Evolutionary conservation across 225 moss, liverwort and hornwort genomes (phyloP).

Genomic region (Rhytidiadelphus loreus): DNA sequence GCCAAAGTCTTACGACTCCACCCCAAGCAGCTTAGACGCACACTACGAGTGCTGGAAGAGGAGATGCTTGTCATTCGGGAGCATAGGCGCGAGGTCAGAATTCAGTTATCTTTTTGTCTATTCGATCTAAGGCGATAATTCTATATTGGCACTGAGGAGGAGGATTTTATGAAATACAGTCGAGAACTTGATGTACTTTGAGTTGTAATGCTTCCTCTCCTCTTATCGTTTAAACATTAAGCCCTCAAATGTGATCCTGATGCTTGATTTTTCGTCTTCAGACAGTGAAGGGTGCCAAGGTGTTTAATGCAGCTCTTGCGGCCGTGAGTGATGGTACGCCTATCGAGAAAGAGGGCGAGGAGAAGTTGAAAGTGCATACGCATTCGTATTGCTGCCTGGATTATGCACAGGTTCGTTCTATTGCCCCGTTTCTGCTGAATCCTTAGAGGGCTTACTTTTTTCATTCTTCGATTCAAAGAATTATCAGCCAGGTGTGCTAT

Average conservation of each 20-base stretch:
- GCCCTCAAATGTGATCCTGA: neutral
- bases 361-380: slow-evolving; percentile 93
- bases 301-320: slow-evolving; percentile 90
- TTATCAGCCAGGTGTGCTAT: neutral
- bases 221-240: neutral
- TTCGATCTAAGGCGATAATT: neutral
- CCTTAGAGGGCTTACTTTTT: neutral
- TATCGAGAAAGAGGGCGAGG: slow-evolving; percentile 73
- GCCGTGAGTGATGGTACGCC: slow-evolving; percentile 62
- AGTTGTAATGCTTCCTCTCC: neutral
- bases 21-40: slow-evolving; percentile 96
- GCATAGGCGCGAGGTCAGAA: slow-evolving; percentile 79
- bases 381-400: slow-evolving; percentile 98
- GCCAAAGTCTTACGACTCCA: slow-evolving; percentile 77
- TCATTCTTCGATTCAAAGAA: neutral
- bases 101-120: neutral
- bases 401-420: slow-evolving; percentile 75
- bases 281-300: slow-evolving; percentile 96
- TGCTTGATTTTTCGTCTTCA: slow-evolving; percentile 6
- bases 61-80: slow-evolving; percentile 92
- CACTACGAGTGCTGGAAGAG: slow-evolving; percentile 82
- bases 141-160: neutral
- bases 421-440: neutral
- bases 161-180: neutral
- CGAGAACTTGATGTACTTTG: neutral